Evolutionary conservation across 345 rosid species (phyloP).

Genomic region (Populus simonii): DNA sequence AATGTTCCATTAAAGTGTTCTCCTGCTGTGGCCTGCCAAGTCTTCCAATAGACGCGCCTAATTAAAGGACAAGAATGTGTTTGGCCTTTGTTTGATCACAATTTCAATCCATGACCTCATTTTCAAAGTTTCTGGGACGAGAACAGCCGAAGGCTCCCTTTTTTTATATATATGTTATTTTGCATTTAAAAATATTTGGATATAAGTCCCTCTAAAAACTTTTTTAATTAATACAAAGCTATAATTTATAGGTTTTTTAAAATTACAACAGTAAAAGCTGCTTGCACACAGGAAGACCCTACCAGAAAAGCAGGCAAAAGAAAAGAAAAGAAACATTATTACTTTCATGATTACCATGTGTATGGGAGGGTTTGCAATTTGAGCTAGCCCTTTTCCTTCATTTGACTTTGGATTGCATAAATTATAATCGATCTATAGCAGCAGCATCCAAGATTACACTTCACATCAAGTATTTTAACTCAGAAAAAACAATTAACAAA

Average conservation of each 20-base stretch:
- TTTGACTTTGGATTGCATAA: background rate
- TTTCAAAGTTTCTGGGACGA: background rate
- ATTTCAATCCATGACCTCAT: background rate
- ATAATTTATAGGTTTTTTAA: too few species aligned
- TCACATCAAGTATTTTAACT: background rate
- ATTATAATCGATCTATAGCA: background rate
- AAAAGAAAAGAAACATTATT: background rate
- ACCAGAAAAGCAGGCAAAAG: too few species aligned
- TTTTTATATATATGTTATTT: too few species aligned
- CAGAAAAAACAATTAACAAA: too few species aligned
- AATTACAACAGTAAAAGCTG: too few species aligned
- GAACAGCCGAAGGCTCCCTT: background rate
- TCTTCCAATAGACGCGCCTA: too few species aligned
- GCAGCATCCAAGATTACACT: background rate
- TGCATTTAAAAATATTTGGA: too few species aligned
- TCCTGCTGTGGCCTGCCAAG: too few species aligned
- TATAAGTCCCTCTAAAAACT: too few species aligned
- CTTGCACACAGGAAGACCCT: too few species aligned
- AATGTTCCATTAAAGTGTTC: constrained; percentile 10
- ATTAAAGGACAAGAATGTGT: background rate
- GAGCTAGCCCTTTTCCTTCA: background rate
- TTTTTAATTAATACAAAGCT: too few species aligned
- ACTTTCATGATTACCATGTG: background rate
- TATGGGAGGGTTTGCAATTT: background rate
- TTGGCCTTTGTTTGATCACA: background rate